Evolutionary conservation across 352 stramenopile species (phyloP), one percentile per base, ranked within the genome.

Genomic region (Pythium rhizo-oryzae): DNA sequence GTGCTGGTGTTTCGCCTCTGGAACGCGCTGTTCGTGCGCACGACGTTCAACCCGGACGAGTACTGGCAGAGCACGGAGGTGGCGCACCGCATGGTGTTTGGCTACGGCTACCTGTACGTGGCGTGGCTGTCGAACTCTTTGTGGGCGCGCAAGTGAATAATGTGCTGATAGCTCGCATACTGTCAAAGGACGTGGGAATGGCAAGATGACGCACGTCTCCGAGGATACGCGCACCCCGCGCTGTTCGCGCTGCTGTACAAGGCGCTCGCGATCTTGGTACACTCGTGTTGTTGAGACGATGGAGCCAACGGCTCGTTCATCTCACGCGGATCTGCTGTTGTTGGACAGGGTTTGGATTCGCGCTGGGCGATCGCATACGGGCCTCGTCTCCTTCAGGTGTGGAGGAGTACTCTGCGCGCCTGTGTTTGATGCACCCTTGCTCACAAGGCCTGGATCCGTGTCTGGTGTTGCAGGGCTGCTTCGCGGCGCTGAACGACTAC

Each of bases 41-140:
- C 89, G 60, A 80, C 73, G 53, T 97, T 96, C 76, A 95, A 94
- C 59, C 85, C 89, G 21, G 89, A 97, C 64, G 89, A 97, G 74
- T 97, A 91, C 75, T 97, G 89, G 89, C 89, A 97, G 69, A 91
- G 88, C 62, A 88, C 85, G 2, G 89, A 97, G 71, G 87, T 97
- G 37, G 89, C 89, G 53, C 89, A 97, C 53, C 84, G 75, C 50
- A 70, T 96, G 51, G 89, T 91, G n/a, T 97, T 96, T 70, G 85
- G 82, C 60, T 93, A 96, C 54, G 87, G 89, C 49, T 77, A 96
- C 39, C 53, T 95, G 87, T 96, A 62, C 50, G 87, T 72, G 18
- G n/a, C 37, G 28, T 7, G 23, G 28, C 13, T 7, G 23, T 30
- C 8, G 6, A 2, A 33, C 28, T 33, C 28, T 33, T 33, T 33